Percentiles rank a stretch among this genome's conserved stretches.
Evolutionary conservation across 140 eudicot species (phyloP).

Genomic region (Bidens hawaiensis): DNA sequence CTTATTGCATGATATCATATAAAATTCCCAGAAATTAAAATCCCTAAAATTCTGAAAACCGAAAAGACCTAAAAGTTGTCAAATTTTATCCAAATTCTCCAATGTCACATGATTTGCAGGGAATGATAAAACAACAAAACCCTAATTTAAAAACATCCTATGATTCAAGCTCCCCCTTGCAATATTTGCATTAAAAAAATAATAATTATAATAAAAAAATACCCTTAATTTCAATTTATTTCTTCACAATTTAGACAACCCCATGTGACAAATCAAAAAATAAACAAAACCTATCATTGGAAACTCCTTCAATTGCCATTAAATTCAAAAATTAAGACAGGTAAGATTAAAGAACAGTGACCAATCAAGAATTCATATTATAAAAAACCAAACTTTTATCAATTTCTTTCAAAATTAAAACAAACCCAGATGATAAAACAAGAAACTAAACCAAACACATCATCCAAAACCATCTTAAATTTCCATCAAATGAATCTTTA

Average conservation of each 20-base stretch:
- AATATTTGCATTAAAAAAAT: constrained; percentile 1
- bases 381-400: neutral
- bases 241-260: constrained; percentile 17
- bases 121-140: no score
- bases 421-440: no score
- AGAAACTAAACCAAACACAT: no score
- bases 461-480: no score
- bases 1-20: neutral
- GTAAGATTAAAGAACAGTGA: neutral
- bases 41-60: constrained; percentile 1
- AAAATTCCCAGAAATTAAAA: neutral
- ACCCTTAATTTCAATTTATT: neutral
- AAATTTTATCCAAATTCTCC: constrained; percentile 3
- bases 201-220: no score
- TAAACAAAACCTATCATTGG: constrained; percentile 10
- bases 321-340: neutral
- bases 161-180: constrained; percentile 1
- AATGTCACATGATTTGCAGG: neutral
- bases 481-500: no score
- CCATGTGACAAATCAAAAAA: constrained; percentile 24
- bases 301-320: constrained; percentile 5
- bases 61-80: neutral
- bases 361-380: constrained; percentile 2
- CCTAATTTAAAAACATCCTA: neutral
- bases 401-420: no score